Base-by-base conservation (phyloP, 768 basidiomycete genomes). In the Infundibulicybe gibba region DNA sequence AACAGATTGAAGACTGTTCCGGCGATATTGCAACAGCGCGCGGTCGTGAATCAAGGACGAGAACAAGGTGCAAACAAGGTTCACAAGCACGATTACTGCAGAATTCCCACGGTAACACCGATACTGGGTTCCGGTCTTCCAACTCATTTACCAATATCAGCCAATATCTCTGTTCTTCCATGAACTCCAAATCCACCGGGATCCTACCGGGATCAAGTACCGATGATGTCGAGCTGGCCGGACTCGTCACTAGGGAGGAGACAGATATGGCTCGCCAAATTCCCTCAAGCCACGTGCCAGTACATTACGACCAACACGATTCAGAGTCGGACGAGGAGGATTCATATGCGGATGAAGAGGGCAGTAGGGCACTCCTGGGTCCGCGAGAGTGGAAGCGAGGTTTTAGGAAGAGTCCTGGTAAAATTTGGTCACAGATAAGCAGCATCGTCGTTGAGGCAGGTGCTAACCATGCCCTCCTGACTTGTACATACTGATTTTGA, bases 391-490 rank as follows among this genome's bases (percentile, higher is more conserved):
- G 35, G n/a, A 6, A 3, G 3, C 3, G 3, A 10, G n/a, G 17
- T 6, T 19, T 10, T 10, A 14, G n/a, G 17, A 38, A 14, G 6
- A 38, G 17, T 10, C n/a, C 35, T 38, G 35, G 35, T 19, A 38
- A 38, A 38, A 19, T 38, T n/a, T 38, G 35, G 85, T 58, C 66
- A 1, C 82, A 82, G 56, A 69, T 80, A 9, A 71, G 71, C 53
- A 62, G 74, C 32, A 87, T 90, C 43, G 81, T 89, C 34, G 60
- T 86, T 17, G 87, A 91, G 77, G 89, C 89, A 57, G 38, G 74
- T 67, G 35, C 32, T 52, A 41, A 4, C 32, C 11, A 19, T 32
- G 17, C 31, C 35, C 20, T 16, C 12, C 14, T 10, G 15, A 21
- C 15, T 32, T 32, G 14, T 37, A 40, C 6, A 39, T 17, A 14